Percentiles rank a stretch among this genome's conserved stretches.
These are phyloP conservation scores for Lactarius akahatsu DNA, from an alignment of 768 basidiomycete genomes.

Conservation along the genomic window DNA sequence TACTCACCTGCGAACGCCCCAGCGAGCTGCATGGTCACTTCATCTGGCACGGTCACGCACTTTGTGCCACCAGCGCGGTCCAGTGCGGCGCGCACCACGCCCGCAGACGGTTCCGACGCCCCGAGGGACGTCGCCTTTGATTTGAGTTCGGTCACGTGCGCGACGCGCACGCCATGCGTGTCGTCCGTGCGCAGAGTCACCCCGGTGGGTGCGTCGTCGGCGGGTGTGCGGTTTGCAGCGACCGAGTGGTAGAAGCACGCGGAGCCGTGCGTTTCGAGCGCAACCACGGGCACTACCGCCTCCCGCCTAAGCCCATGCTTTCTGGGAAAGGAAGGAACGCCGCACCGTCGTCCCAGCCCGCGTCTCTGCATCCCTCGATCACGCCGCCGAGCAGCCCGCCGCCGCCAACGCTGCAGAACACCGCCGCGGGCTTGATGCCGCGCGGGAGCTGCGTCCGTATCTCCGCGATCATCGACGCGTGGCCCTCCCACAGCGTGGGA, in stretches of 20 bases:
- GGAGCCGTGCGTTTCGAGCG: conserved; percentile 69
- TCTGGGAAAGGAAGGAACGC: neutral
- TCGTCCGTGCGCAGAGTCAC: conserved; percentile 43
- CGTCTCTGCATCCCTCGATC: conserved; percentile 59
- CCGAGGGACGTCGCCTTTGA: conserved; percentile 72
- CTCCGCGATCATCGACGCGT: conserved; percentile 71
- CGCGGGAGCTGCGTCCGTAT: conserved; percentile 51
- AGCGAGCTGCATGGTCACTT: conserved; percentile 63
- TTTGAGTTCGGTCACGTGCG: conserved; percentile 55
- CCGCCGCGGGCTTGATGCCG: conserved; percentile 55
- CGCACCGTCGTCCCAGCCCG: conserved; percentile 69
- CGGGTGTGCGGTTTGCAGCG: conserved; percentile 49
- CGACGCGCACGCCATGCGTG: conserved; percentile 50
- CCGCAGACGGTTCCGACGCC: conserved; percentile 61
- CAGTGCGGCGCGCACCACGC: conserved; percentile 64
- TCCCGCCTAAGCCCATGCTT: conserved; percentile 5
- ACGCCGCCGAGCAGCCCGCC: conserved; percentile 71
- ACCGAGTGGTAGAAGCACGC: conserved; percentile 74
- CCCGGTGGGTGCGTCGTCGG: conserved; percentile 42
- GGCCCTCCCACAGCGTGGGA: conserved; percentile 69
- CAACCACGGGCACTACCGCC: conserved; percentile 56
- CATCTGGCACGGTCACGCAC: conserved; percentile 65
- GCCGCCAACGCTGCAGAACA: conserved; percentile 78
- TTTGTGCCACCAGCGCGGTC: conserved; percentile 54
- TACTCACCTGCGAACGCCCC: conserved; percentile 56